Evolutionary conservation across 805 yeast genomes (phyloP).

Genomic region (Candida morakotiae): DNA sequence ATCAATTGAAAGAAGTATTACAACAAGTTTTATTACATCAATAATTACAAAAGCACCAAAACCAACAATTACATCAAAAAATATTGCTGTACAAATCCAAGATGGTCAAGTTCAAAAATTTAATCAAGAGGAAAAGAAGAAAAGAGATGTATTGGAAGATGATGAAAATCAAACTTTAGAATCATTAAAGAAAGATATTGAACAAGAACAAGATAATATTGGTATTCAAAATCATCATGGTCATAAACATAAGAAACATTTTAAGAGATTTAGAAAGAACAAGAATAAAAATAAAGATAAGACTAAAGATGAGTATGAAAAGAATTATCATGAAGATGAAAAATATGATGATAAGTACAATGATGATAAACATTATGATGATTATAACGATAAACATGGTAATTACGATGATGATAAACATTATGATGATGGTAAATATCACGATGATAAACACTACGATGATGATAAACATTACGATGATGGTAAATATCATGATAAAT

Average conservation of each 20-base stretch:
- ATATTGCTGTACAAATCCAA: slow-evolving; percentile 18
- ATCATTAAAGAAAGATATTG: slow-evolving; percentile 3
- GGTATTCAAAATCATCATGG: neutral
- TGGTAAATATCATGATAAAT: neutral
- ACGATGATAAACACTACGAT: neutral
- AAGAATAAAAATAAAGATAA: neutral
- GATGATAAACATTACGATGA: slow-evolving; percentile 6
- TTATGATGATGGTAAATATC: neutral
- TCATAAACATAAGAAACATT: neutral
- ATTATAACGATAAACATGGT: neutral
- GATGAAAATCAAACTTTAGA: neutral
- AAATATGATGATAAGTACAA: neutral
- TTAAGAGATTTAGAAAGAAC: neutral
- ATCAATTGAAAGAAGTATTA: slow-evolving; percentile 10
- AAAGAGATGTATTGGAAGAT: slow-evolving; percentile 1
- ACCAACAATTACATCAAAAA: slow-evolving; percentile 18
- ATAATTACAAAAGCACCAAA: slow-evolving; percentile 17
- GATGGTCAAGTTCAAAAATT: slow-evolving; percentile 29
- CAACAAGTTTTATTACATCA: slow-evolving; percentile 15
- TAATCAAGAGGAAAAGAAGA: neutral
- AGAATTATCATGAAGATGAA: neutral
- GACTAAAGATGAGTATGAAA: neutral
- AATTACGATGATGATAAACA: neutral
- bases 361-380: neutral
- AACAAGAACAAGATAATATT: slow-evolving; percentile 5